A percentile compares a stretch with the other conserved stretches of the same genome.
phyloP scores from a whole-genome alignment of 345 rosid genomes.

The Excoecaria agallocha region DNA sequence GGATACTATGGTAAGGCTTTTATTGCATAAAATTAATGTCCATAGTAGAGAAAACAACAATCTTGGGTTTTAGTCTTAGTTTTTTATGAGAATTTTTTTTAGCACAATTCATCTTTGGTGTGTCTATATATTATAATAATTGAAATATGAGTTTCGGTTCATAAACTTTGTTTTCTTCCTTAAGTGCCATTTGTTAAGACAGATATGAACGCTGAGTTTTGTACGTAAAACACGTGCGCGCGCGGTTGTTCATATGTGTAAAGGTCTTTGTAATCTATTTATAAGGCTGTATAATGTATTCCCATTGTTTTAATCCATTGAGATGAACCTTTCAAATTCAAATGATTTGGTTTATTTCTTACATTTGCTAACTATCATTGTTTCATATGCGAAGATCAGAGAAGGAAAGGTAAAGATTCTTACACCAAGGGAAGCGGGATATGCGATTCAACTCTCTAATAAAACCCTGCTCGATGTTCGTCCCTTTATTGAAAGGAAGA shows the following conservation, averaged over 20 bases:
- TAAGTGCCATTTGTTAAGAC: neutral
- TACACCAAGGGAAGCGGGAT: slow-evolving; percentile 83
- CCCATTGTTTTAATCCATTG: slow-evolving; percentile 8
- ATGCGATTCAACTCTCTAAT: slow-evolving; percentile 79
- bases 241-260: neutral
- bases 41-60: neutral
- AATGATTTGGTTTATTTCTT: slow-evolving; percentile 13
- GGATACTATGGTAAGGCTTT: slow-evolving; percentile 68
- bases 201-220: neutral
- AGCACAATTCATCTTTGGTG: neutral
- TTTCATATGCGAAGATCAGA: slow-evolving; percentile 51
- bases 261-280: neutral
- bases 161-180: neutral
- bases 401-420: slow-evolving; percentile 81
- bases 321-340: slow-evolving; percentile 4
- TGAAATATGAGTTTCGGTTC: no score
- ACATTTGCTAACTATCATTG: slow-evolving; percentile 12
- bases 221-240: neutral
- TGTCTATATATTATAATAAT: no score
- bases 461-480: slow-evolving; percentile 85
- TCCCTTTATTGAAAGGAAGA: slow-evolving; percentile 62
- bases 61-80: neutral
- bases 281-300: neutral
- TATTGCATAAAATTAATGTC: neutral
- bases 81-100: neutral